A percentile compares a stretch with the other conserved stretches of the same genome.
These are phyloP conservation scores for Cyberlindnera mycetangii DNA, from an alignment of 805 yeast species.

Conservation along the genomic window DNA sequence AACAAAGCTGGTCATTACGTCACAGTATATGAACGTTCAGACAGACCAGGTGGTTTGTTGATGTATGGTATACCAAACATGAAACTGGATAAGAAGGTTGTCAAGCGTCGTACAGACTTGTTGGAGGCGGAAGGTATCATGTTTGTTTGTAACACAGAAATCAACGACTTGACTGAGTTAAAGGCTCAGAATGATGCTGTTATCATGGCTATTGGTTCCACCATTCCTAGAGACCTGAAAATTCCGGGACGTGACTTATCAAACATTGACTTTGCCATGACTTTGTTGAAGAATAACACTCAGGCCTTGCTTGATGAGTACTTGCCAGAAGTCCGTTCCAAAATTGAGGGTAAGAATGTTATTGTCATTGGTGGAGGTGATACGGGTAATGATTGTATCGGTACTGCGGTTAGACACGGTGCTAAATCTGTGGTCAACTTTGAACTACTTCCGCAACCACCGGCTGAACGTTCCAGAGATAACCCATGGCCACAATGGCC, in stretches of 20 bases:
- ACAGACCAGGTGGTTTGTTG: constrained; percentile 93
- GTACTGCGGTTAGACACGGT: constrained; percentile 96
- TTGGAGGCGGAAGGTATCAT: constrained; percentile 86
- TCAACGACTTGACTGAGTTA: constrained; percentile 80
- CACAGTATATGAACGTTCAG: constrained; percentile 89
- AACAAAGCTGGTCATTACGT: constrained; percentile 94
- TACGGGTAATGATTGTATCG: constrained; percentile 98
- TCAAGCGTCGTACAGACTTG: constrained; percentile 88
- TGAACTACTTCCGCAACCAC: constrained; percentile 92
- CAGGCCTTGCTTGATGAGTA: constrained; percentile 81
- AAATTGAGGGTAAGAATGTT: constrained; percentile 81
- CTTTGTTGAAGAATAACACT: constrained; percentile 82
- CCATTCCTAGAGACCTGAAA: constrained; percentile 91
- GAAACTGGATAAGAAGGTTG: constrained; percentile 93
- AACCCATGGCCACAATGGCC: constrained; percentile 99
- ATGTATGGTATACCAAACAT: constrained; percentile 99
- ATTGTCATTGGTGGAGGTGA: constrained; percentile 99
- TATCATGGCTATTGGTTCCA: constrained; percentile 88
- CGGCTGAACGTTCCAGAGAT: constrained; percentile 80
- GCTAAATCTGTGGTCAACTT: constrained; percentile 92
- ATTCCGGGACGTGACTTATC: constrained; percentile 91
- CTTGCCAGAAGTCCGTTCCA: constrained; percentile 69
- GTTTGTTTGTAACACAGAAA: constrained; percentile 70
- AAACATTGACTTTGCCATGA: constrained; percentile 94
- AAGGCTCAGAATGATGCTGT: constrained; percentile 74